A percentile compares a stretch with the other conserved stretches of the same genome.
phyloP scores from a whole-genome alignment of 768 basidiomycete genomes.

The Hebeloma cylindrosporum region DNA sequence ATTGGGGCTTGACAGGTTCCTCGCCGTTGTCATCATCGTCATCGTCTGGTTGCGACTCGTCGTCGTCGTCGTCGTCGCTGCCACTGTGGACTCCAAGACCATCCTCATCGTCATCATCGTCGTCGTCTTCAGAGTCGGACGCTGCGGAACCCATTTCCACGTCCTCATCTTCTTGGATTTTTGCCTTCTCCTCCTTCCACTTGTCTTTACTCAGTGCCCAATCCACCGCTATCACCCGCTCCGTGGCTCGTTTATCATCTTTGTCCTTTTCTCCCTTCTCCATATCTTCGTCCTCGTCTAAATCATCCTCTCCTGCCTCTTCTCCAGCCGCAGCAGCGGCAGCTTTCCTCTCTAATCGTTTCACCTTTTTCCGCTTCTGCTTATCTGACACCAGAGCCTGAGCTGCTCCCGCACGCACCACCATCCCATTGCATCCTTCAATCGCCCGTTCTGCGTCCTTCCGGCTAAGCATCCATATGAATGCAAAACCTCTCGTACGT shows the following conservation, averaged over 20 bases:
- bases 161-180: constrained; percentile 43
- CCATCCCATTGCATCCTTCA: constrained; percentile 75
- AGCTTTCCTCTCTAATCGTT: constrained; percentile 52
- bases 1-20: constrained; percentile 56
- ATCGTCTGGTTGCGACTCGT: constrained; percentile 30
- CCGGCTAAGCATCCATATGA: constrained; percentile 89
- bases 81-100: constrained; percentile 46
- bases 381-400: constrained; percentile 56
- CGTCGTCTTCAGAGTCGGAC: constrained; percentile 31
- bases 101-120: constrained; percentile 41
- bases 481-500: constrained; percentile 82
- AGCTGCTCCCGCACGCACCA: constrained; percentile 63
- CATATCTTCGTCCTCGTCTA: constrained; percentile 29
- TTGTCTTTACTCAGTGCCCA: constrained; percentile 95
- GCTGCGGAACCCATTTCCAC: constrained; percentile 37
- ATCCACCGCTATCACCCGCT: constrained; percentile 85
- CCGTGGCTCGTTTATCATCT: constrained; percentile 37
- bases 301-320: constrained; percentile 34
- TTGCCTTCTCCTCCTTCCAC: constrained; percentile 80
- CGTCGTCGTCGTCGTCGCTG: constrained; percentile 41
- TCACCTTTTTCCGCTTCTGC: constrained; percentile 66
- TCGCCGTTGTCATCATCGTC: constrained; percentile 35
- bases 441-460: constrained; percentile 85
- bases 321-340: constrained; percentile 27
- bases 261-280: constrained; percentile 31